These are phyloP conservation scores for Cadophora malorum DNA, from an alignment of 2,329 filamentous ascomycete genomes.

Conservation along the genomic window DNA sequence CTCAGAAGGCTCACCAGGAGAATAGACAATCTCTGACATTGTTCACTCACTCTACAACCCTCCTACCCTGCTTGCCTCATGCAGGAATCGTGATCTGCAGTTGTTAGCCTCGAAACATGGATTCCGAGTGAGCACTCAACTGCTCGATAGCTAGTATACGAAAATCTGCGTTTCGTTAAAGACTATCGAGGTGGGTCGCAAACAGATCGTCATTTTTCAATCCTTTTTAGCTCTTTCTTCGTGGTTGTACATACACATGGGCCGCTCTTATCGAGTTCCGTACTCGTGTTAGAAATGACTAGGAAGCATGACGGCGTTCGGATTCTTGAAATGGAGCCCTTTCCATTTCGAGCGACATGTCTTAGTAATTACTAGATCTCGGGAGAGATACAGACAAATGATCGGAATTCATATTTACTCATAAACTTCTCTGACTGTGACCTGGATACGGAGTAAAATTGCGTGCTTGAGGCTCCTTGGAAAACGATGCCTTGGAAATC, in stretches of 20 bases:
- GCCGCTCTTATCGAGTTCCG: not conserved
- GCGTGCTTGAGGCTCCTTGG: not conserved
- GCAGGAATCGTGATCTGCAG: not conserved
- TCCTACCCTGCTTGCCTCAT: not conserved
- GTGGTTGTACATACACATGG: not conserved
- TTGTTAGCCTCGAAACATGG: not conserved
- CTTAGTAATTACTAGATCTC: not conserved
- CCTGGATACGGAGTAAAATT: not conserved
- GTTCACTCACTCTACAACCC: not conserved
- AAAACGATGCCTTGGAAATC: not conserved
- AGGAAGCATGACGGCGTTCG: not conserved
- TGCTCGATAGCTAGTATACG: not conserved
- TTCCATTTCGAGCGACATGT: not conserved
- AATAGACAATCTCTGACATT: not conserved
- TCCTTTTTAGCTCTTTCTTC: not conserved
- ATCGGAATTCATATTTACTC: not conserved
- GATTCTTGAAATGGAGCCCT: not conserved
- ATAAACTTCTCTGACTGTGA: not conserved
- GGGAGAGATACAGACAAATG: not conserved
- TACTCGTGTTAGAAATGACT: not conserved
- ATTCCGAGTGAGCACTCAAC: not conserved
- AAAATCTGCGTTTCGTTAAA: not conserved
- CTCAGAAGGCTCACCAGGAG: not conserved
- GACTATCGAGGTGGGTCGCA: not conserved
- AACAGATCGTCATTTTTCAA: not conserved